These are phyloP conservation scores for Pseudocercospora fijiensis DNA, from an alignment of 2,329 filamentous ascomycete species.

Conservation along the genomic window DNA sequence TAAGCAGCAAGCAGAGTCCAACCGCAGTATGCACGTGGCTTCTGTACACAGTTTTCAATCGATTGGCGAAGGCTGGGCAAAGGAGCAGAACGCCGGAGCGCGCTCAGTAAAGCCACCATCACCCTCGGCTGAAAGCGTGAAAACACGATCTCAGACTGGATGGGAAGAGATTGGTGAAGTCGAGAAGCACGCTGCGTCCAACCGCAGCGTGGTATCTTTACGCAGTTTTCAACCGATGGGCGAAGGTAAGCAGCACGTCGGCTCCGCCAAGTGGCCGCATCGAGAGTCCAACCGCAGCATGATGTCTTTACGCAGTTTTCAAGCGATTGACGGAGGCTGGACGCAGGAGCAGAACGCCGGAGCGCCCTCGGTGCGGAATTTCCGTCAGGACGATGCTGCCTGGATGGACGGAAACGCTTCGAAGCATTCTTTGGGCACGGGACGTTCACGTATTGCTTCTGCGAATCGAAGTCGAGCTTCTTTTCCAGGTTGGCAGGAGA, in stretches of 20 bases:
- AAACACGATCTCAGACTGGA: background rate
- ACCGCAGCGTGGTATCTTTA: background rate
- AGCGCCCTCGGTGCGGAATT: background rate
- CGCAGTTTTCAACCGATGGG: background rate
- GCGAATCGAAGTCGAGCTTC: background rate
- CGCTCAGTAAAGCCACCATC: too few species aligned
- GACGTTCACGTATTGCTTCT: background rate
- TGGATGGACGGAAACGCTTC: background rate
- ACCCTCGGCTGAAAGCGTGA: background rate
- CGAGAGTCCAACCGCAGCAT: background rate
- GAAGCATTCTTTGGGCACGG: background rate
- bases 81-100: background rate
- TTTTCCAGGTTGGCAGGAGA: background rate
- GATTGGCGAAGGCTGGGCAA: background rate
- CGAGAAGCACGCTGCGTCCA: background rate
- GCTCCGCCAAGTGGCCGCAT: background rate
- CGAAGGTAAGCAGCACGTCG: too few species aligned
- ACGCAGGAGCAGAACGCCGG: background rate
- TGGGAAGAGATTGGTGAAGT: background rate
- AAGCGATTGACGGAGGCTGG: background rate
- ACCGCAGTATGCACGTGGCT: background rate
- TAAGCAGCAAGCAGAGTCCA: too few species aligned
- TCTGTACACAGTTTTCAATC: constrained; percentile 1
- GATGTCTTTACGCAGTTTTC: background rate
- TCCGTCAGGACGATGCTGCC: background rate